phyloP scores from a whole-genome alignment of 768 basidiomycete species.

The Epithele typhae region DNA sequence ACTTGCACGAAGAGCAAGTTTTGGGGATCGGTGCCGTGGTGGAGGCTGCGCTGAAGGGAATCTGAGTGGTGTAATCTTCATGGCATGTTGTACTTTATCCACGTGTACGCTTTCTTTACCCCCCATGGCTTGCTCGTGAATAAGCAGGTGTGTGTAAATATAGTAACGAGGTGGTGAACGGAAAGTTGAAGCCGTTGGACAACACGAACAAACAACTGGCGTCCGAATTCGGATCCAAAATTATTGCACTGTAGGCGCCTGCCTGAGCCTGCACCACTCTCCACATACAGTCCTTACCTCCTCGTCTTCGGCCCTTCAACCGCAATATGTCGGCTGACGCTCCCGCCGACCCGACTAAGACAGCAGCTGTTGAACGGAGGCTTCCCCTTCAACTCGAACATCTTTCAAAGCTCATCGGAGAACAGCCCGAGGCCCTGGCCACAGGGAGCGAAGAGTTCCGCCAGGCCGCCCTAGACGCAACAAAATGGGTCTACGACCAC shows the following conservation, averaged over 20 bases:
- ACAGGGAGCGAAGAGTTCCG: slow-evolving; percentile 49
- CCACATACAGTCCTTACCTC: not conserved
- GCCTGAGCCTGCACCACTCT: too few species aligned
- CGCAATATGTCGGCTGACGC: not conserved
- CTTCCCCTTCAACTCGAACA: slow-evolving; percentile 40
- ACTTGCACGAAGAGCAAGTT: slow-evolving; percentile 35
- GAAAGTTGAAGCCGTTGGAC: too few species aligned
- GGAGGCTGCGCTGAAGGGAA: slow-evolving; percentile 17
- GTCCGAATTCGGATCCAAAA: not conserved
- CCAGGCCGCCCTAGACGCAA: slow-evolving; percentile 56
- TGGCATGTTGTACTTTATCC: too few species aligned
- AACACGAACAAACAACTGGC: not conserved
- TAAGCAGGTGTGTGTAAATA: not conserved
- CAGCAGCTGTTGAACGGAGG: slow-evolving; percentile 2
- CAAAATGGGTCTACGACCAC: slow-evolving; percentile 72
- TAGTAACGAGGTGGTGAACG: too few species aligned
- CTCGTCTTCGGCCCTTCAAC: not conserved
- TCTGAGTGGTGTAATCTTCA: too few species aligned
- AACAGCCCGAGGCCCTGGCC: slow-evolving; percentile 51
- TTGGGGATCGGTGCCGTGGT: slow-evolving; percentile 28
- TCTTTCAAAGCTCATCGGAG: slow-evolving; percentile 54
- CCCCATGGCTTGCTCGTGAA: too few species aligned
- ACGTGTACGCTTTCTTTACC: too few species aligned
- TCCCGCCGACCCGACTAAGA: too few species aligned
- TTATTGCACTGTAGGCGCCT: not conserved